Conservation (phyloP, 257 asterid species). For the Solanum tarapatanum region DNA sequence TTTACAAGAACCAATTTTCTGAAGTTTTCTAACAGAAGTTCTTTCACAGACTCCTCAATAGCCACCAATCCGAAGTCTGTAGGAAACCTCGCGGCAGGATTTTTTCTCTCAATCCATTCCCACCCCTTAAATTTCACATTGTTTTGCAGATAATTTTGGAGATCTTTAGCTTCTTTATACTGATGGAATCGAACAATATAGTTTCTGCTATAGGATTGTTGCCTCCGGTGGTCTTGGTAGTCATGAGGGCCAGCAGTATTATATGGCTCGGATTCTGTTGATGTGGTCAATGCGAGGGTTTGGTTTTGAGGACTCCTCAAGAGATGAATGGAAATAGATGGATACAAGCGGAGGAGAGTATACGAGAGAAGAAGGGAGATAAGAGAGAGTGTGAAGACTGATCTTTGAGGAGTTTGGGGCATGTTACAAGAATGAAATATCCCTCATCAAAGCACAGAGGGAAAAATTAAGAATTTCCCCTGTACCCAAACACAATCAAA, state of each 20-base stretch:
- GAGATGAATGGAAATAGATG: not conserved
- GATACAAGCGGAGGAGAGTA: not conserved
- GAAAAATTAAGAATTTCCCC: not conserved
- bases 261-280: not conserved
- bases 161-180: constrained; percentile 46
- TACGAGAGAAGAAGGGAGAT: constrained; percentile 3
- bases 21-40: constrained; percentile 45
- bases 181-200: constrained; percentile 61
- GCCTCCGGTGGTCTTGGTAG: not conserved
- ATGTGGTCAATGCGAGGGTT: not conserved
- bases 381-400: constrained; percentile 4
- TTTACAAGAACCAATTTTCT: constrained; percentile 68
- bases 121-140: constrained; percentile 58
- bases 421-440: constrained; percentile 2
- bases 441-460: constrained; percentile 7
- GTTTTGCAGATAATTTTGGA: constrained; percentile 48
- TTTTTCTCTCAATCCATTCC: constrained; percentile 84
- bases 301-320: not conserved
- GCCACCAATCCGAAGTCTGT: constrained; percentile 84
- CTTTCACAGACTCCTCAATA: constrained; percentile 46
- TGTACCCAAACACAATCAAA: not conserved
- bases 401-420: not conserved
- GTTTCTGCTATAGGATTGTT: constrained; percentile 20
- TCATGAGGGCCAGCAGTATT: not conserved
- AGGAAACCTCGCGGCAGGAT: constrained; percentile 69